Base-by-base conservation (phyloP, 495 filamentous ascomycete genomes). In the Ramalina intermedia region DNA sequence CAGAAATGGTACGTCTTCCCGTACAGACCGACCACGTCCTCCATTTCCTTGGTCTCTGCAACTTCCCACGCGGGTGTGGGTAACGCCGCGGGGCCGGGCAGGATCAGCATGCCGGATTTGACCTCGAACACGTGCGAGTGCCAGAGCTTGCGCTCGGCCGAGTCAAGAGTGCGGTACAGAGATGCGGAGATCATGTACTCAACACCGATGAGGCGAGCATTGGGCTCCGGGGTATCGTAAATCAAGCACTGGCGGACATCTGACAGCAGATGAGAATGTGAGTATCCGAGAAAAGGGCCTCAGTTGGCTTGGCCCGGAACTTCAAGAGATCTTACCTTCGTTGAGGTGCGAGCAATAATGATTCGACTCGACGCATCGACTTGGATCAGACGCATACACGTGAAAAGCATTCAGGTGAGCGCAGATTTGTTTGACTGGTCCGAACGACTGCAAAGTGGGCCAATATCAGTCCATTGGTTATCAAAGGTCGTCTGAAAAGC, bases 1-100 rank as follows among this genome's bases (percentile, higher is more conserved):
- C 87, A 94, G 44, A 91, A 67, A 58, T 88, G 87, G 65, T 81
- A 94, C n/a, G 81, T 78, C 63, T 94, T 93, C n/a, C 87, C 87
- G 53, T 94, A 94, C 6, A 90, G 55, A 13, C 70, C 62, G 2
- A 80, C 59, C 7, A 90, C 67, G 51, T 85, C 69, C 54, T 79
- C 69, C 86, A 94, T 90, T 66, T 89, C 85, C 20, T 74, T 72
- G 9, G 70, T 84, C 69, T 94, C 87, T 18, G 84, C 83, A 14
- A 61, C 63, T 48, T 91, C 83, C 87, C 86, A 93, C 0, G 59
- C 71, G 0, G 61, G 54, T 1, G 63, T 63, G 2, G 80, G 79
- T 2, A 85, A 62, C 0, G 58, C 58, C 1, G 63, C 54, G 0
- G 86, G 82, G 7, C 76, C 69, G 0, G 87, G 87, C 87, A 94